These are phyloP conservation scores for Sonneratia alba DNA, from an alignment of 345 rosid genomes.

Conservation along the genomic window DNA sequence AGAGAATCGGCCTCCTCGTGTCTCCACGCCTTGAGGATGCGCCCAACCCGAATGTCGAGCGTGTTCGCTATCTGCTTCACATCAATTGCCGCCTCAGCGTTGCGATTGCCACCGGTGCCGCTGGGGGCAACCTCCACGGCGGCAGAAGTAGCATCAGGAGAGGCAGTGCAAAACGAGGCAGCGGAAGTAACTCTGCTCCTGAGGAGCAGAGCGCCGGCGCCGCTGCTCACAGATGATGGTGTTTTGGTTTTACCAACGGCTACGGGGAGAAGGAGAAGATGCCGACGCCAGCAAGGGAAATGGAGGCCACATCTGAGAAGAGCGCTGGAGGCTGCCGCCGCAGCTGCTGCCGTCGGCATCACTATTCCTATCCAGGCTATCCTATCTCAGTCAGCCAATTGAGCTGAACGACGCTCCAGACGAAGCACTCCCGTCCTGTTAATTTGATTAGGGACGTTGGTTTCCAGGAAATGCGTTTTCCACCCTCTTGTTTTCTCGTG, in stretches of 20 bases:
- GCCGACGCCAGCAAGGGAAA: constrained; percentile 2
- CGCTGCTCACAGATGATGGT: neutral
- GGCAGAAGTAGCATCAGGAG: neutral
- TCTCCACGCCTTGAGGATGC: constrained; percentile 75
- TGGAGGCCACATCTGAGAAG: constrained; percentile 10
- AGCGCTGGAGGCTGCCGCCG: constrained; percentile 12
- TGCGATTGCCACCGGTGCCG: constrained; percentile 5
- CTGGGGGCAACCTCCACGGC: constrained; percentile 4
- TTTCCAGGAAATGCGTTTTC: too few species aligned
- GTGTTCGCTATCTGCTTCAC: constrained; percentile 47
- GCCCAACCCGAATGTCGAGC: constrained; percentile 83
- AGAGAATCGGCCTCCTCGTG: constrained; percentile 94
- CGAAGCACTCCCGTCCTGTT: too few species aligned
- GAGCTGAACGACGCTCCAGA: neutral
- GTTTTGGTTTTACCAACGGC: neutral
- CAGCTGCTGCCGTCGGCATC: constrained; percentile 7
- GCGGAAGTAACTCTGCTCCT: neutral
- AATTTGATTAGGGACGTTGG: too few species aligned
- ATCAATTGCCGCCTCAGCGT: constrained; percentile 6
- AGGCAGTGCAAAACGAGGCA: constrained; percentile 6
- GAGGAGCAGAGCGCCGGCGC: neutral
- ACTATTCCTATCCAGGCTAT: neutral
- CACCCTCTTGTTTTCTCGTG: too few species aligned
- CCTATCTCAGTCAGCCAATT: neutral
- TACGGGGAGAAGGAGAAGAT: neutral